Evolutionary conservation across 306 rosid species (phyloP).

Genomic region (Urtica urens): DNA sequence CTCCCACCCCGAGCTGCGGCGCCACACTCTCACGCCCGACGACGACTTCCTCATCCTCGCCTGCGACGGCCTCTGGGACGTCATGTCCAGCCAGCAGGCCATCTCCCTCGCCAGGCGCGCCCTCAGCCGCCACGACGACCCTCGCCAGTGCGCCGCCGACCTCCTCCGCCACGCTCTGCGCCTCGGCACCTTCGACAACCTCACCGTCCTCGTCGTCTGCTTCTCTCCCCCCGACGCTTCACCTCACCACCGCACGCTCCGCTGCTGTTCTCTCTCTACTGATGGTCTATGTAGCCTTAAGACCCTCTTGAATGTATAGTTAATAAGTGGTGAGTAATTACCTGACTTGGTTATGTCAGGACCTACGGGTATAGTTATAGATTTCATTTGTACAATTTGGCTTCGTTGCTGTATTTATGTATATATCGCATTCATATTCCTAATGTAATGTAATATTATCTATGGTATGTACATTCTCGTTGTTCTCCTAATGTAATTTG

Average conservation of each 20-base stretch:
- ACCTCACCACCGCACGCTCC: constrained; percentile 41
- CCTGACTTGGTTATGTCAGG: too few relatives aligned
- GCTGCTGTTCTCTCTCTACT: constrained; percentile 76
- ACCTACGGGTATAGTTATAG: too few relatives aligned
- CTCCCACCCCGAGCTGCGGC: constrained; percentile 82
- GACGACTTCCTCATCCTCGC: constrained; percentile 96
- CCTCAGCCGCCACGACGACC: constrained; percentile 68
- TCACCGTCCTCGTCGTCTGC: constrained; percentile 69
- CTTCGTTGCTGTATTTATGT: too few relatives aligned
- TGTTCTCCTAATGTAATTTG: too few relatives aligned
- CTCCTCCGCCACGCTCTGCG: constrained; percentile 76
- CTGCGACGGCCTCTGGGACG: constrained; percentile 97
- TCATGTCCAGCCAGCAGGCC: constrained; percentile 83
- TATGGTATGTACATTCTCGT: too few relatives aligned
- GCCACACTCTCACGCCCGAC: constrained; percentile 57
- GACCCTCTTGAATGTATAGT: constrained; percentile 74
- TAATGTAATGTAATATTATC: too few relatives aligned
- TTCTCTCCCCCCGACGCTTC: constrained; percentile 51
- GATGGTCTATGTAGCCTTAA: constrained; percentile 85
- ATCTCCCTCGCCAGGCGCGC: constrained; percentile 69
- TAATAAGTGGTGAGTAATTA: too few relatives aligned
- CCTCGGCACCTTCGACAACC: constrained; percentile 70
- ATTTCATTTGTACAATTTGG: too few relatives aligned
- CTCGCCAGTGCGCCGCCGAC: constrained; percentile 70
- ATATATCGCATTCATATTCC: too few relatives aligned